A percentile compares a stretch with the other conserved stretches of the same genome.
Evolutionary conservation across 257 asterid species (phyloP).

Genomic region (Solanum chiquidenum): DNA sequence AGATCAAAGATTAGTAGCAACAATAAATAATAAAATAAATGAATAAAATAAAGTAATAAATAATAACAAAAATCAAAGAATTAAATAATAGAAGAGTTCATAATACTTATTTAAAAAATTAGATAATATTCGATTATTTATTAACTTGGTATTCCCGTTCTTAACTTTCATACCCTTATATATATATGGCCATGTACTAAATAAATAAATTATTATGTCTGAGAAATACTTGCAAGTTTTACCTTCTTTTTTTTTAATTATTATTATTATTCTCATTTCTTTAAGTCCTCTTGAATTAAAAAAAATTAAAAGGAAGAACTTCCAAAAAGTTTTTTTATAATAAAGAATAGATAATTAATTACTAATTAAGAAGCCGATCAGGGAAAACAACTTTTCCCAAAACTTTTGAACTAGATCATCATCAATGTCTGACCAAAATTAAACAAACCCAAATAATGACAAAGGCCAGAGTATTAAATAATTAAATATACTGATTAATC

Average conservation of each 20-base stretch:
- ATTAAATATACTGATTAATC: background rate
- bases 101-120: background rate
- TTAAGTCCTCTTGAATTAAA: background rate
- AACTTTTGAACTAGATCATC: background rate
- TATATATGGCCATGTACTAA: background rate
- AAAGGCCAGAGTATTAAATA: conserved; percentile 3
- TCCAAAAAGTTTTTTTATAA: background rate
- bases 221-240: background rate
- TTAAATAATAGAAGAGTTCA: background rate
- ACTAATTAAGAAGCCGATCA: background rate
- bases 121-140: background rate
- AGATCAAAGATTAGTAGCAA: background rate
- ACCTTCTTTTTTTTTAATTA: background rate
- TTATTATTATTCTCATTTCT: background rate
- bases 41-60: background rate
- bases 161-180: background rate
- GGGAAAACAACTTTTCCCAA: background rate
- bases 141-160: background rate
- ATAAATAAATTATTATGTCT: background rate
- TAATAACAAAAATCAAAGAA: background rate
- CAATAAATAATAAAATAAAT: background rate
- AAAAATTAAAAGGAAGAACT: background rate
- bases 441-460: conserved; percentile 1
- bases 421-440: conserved; percentile 5
- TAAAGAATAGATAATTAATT: background rate